These are phyloP conservation scores for Phytophthora nicotianae DNA, from an alignment of 352 stramenopile species.

Conservation along the genomic window DNA sequence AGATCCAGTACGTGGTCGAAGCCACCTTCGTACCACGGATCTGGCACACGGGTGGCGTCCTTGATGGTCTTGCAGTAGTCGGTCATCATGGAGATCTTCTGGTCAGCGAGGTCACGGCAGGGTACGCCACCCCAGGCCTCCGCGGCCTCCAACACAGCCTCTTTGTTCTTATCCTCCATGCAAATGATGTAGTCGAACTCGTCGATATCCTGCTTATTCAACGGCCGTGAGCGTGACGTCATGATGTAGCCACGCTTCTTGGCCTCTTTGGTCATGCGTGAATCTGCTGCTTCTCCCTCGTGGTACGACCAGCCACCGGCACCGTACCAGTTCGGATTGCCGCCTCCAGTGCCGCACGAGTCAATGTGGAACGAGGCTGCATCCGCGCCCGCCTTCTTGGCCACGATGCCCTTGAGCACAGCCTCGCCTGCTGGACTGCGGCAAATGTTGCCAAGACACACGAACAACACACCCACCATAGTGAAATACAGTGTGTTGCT, in stretches of 20 bases:
- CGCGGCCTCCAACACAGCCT: constrained; percentile 83
- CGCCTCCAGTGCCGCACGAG: constrained; percentile 87
- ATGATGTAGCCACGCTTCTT: constrained; percentile 84
- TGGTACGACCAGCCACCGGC: constrained; percentile 86
- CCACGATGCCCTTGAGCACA: constrained; percentile 85
- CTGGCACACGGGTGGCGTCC: constrained; percentile 62
- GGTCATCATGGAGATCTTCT: constrained; percentile 87
- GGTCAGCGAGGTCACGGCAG: constrained; percentile 49
- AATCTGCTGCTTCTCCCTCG: constrained; percentile 81
- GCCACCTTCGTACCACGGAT: constrained; percentile 89
- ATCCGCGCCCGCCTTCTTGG: constrained; percentile 24
- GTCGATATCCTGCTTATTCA: constrained; percentile 74
- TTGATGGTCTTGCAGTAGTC: constrained; percentile 79
- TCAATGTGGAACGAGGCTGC: constrained; percentile 64
- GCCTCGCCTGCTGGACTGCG: constrained; percentile 82
- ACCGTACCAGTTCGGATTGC: constrained; percentile 81
- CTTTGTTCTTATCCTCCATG: constrained; percentile 89
- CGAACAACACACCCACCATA: constrained; percentile 85
- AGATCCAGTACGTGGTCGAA: constrained; percentile 91
- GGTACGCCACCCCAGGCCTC: constrained; percentile 77
- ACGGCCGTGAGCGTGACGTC: constrained; percentile 76
- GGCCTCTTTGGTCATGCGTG: constrained; percentile 86
- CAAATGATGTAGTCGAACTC: constrained; percentile 90
- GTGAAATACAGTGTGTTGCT: constrained; percentile 26
- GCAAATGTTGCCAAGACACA: constrained; percentile 92